Evolutionary conservation across 305 asterid genomes (phyloP), one percentile per base, ranked within the genome.

Genomic region (Fraxinus sp.): DNA sequence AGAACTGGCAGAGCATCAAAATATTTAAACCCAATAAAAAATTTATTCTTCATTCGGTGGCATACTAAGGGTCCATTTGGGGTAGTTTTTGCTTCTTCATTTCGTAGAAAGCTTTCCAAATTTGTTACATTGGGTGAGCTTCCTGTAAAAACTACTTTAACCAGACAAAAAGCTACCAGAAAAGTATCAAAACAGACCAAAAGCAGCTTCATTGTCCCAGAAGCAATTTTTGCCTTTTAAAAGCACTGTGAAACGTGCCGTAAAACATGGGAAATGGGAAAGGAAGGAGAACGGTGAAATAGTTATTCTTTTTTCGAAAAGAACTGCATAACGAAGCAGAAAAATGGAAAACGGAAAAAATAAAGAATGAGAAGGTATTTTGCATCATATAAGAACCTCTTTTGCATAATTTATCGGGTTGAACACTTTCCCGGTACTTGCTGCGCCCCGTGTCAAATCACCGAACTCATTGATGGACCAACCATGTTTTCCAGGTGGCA

Each of bases 381-480:
- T 55, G 24, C 22, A n/a, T 52, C 30, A 26, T 26, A n/a, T 5
- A 78, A 85, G 66, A 73, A 93, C 88, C 89, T 89, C 86, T 37
- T 86, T 85, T 30, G 44, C 91, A 30, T 84, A 76, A 55, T 87
- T 90, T 41, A 86, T 66, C 16, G 91, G 94, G 84, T 89, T 86
- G 81, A 89, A 94, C 86, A 95, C 85, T 79, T 92, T 92, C 22
- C 98, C 98, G 6, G 99, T 95, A 89, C 94, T 94, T 44, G 96
- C 97, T 81, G 93, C 97, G 11, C 98, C 98, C 64, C 76, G 87
- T 2, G 98, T 95, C 85, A 95, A 83, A 91, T 94, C 97, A 64
- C 99, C 99, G 86, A 91, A 95, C 87, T 94, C 90, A 78, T 95
- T 93, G 74, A 95, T 88, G 44, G 97, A 92, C 98, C 98, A 95